Evolutionary conservation across 495 filamentous ascomycete genomes (phyloP).

Genomic region (Aspergillus sparsus): DNA sequence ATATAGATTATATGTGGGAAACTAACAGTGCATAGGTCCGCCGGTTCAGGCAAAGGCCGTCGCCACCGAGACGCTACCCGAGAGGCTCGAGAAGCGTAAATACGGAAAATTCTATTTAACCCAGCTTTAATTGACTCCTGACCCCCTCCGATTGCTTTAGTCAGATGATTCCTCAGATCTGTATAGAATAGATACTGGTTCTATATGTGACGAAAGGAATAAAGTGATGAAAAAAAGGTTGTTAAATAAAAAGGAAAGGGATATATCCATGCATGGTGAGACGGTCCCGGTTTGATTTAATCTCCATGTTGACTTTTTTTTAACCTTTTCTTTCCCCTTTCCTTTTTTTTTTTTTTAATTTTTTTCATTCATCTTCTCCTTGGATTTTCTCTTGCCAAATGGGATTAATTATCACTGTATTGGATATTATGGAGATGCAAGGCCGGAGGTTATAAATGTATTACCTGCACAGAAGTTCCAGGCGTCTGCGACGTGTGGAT

Average conservation of each 20-base stretch:
- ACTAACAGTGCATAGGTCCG: conserved; percentile 35
- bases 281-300: conserved; percentile 6
- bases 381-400: conserved; percentile 16
- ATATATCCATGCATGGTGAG: conserved; percentile 1
- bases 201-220: conserved; percentile 5
- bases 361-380: conserved; percentile 3
- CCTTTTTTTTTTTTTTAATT: conserved; percentile 8
- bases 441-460: conserved; percentile 23
- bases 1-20: not conserved
- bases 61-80: conserved; percentile 34
- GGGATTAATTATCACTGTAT: conserved; percentile 24
- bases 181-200: conserved; percentile 20
- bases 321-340: not conserved
- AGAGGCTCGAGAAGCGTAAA: conserved; percentile 29
- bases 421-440: conserved; percentile 22
- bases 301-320: not conserved
- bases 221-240: not conserved
- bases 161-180: conserved; percentile 16
- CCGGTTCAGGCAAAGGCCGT: conserved; percentile 39
- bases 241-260: not conserved
- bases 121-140: conserved; percentile 10
- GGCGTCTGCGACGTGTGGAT: conserved; percentile 33
- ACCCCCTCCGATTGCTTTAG: conserved; percentile 12
- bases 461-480: conserved; percentile 27
- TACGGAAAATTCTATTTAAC: conserved; percentile 8